Conservation (phyloP, 2,329 filamentous ascomycete genomes). For the Diaporthe nobilis region DNA sequence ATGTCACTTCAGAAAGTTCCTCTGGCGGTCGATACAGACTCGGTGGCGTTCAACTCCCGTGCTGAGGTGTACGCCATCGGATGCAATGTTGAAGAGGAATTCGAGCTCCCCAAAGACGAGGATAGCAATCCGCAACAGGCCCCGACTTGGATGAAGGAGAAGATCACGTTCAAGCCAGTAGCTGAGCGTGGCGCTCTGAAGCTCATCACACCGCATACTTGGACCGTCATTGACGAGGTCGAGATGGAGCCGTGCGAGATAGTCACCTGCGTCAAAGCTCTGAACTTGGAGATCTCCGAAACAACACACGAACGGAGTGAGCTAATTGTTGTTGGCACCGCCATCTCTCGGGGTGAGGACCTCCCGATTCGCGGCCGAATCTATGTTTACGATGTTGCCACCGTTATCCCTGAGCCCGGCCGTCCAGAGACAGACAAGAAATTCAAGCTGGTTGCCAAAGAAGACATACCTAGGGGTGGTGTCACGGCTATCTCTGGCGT, state of each 20-base stretch:
- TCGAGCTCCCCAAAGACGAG: conserved; percentile 89
- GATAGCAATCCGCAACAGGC: conserved; percentile 63
- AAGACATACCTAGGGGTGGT: conserved; percentile 91
- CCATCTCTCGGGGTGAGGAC: conserved; percentile 90
- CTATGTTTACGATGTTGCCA: conserved; percentile 92
- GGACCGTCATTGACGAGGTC: conserved; percentile 83
- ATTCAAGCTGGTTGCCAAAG: conserved; percentile 87
- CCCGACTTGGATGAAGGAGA: conserved; percentile 77
- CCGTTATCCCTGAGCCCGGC: conserved; percentile 90
- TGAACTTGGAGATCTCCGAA: conserved; percentile 92
- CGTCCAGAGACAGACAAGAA: conserved; percentile 87
- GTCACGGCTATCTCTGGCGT: conserved; percentile 90
- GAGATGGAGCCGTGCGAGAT: conserved; percentile 82
- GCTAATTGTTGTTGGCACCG: conserved; percentile 87
- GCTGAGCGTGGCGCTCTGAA: conserved; percentile 81
- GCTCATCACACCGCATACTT: conserved; percentile 82
- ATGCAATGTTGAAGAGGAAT: conserved; percentile 77
- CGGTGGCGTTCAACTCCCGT: conserved; percentile 82
- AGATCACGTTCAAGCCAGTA: conserved; percentile 73
- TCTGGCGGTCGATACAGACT: conserved; percentile 78
- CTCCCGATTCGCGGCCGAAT: conserved; percentile 87
- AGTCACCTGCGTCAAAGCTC: conserved; percentile 84
- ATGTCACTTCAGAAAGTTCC: conserved; percentile 81
- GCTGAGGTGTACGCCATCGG: conserved; percentile 83
- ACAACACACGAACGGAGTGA: conserved; percentile 88